Base-by-base conservation (phyloP, 2,329 filamentous ascomycete genomes). In the Colletotrichum graminicola region DNA sequence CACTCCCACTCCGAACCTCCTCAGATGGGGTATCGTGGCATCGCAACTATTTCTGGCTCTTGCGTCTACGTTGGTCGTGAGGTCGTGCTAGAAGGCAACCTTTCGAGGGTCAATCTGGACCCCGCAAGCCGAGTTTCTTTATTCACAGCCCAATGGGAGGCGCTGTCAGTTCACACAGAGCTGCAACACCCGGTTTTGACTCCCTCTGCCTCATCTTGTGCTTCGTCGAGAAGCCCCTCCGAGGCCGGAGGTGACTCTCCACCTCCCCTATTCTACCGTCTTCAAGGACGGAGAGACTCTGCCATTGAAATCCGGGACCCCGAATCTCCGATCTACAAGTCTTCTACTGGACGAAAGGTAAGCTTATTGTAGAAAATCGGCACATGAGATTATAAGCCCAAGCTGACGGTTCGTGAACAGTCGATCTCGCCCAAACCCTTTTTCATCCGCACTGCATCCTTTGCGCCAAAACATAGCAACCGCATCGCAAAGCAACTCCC, bases 281-380 rank as follows among this genome's bases (percentile, higher is more conserved):
- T 63, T 11, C 68, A 68, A 68, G 65, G 68, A 18, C 65, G 68
- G 32, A 54, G 68, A 21, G 68, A 71, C 45, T 71, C 68, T 64
- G 68, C 65, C 11, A 71, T 71, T 49, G 68, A 71, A 34, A 71
- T 71, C 7, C 65, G 65, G 18, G 68, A 71, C 41, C 68, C 68
- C 16, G 68, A 71, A 26, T 71, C 68, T 16, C 68, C 68, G 12
- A 21, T 68, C 29, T 71, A 71, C 59, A 71, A 68, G 65, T 71
- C 68, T n/a, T 59, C 54, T 7, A n/a, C 34, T 2, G 51, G 65
- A 21, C 54, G 32, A 11, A 71, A 47, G 32, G 68, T 71, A 62
- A 54, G 65, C 12, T 45, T 11, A 12, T 34, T 5, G 16, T 5
- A n/a, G 11, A 39, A 43, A 39, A 21, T 11, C 3, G 3, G 3